Evolutionary conservation across 2,329 filamentous ascomycete species (phyloP), one percentile per base, ranked within the genome.

Genomic region (Zelopaecilomyces penicillatus): DNA sequence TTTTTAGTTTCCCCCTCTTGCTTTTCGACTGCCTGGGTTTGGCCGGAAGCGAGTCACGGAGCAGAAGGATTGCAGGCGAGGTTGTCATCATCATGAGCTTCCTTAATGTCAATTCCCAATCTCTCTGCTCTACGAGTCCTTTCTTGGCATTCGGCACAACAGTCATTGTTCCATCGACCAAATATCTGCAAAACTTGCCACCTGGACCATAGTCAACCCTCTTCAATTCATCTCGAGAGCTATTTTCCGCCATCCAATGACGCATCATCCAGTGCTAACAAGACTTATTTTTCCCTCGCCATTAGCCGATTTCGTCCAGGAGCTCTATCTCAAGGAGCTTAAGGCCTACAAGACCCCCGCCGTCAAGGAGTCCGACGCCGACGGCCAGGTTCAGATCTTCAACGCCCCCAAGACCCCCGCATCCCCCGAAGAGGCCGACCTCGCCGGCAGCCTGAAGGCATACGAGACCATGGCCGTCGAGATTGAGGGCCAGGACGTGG

Each of bases 381-480:
- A 91, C 58, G 90, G 87, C 65, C 85, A 95, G 59, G 93, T 97
- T 59, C 86, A 93, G 67, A 87, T 82, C 67, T 98, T 97, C 76
- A 64, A 65, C 62, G 65, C 83, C 54, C 93, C 93, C 60, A 82
- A 85, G 68, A 70, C 89, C 47, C 91, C 93, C 62, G 71, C 78
- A 64, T 95, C 89, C 32, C 93, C 93, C 65, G 93, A 97, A 72
- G 91, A 97, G 78, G 73, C 83, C 69, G 87, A 95, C 70, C 85
- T 98, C 53, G 88, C 90, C 64, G 85, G 79, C 69, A 91, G 87
- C 68, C 74, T 98, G 67, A 85, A 93, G 75, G 83, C 88, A 65
- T 98, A 98, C 79, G 91, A 97, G 80, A 79, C 73, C 65, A 88
- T 95, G 77, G 79, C 83, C 58, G 90, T 96, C 57, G 93, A 98